Evolutionary conservation across 768 basidiomycete species (phyloP).

Genomic region (Lactifluus volemus): DNA sequence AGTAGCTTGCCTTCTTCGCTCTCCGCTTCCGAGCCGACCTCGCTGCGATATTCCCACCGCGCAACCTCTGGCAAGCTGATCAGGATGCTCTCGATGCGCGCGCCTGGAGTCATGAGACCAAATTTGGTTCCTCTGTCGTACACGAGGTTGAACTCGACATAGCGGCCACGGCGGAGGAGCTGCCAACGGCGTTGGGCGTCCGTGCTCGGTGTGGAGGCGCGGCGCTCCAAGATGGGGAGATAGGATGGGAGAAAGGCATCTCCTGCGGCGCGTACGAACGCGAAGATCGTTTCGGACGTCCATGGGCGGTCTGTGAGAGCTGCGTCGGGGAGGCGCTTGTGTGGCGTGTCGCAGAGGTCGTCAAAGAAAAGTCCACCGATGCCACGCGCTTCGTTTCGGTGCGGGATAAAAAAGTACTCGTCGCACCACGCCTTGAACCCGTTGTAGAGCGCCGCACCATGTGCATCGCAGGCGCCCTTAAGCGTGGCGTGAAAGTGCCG

Average conservation of each 20-base stretch:
- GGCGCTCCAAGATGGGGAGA: constrained; percentile 67
- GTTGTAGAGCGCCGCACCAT: constrained; percentile 60
- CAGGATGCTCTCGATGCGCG: constrained; percentile 55
- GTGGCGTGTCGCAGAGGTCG: constrained; percentile 65
- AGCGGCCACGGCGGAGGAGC: constrained; percentile 79
- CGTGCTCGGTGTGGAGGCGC: constrained; percentile 46
- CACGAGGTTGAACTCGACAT: constrained; percentile 85
- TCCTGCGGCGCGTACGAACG: constrained; percentile 61
- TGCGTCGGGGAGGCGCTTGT: constrained; percentile 50
- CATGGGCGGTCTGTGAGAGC: constrained; percentile 35
- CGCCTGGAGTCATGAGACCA: constrained; percentile 49
- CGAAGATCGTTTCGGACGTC: constrained; percentile 64
- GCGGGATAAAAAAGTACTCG: constrained; percentile 91
- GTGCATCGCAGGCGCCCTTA: constrained; percentile 65
- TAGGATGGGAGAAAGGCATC: constrained; percentile 86
- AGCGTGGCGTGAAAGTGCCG: constrained; percentile 77
- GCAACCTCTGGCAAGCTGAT: constrained; percentile 59
- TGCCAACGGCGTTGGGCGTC: constrained; percentile 85
- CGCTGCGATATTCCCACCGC: constrained; percentile 60
- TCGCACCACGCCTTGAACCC: constrained; percentile 95
- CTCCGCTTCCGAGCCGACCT: constrained; percentile 41
- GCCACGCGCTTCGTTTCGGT: constrained; percentile 79
- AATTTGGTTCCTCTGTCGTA: constrained; percentile 64
- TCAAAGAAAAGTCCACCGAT: constrained; percentile 97
- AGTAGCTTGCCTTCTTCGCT: constrained; percentile 44